Conservation (phyloP, 2,329 filamentous ascomycete genomes). For the Aspergillus neoniger region DNA sequence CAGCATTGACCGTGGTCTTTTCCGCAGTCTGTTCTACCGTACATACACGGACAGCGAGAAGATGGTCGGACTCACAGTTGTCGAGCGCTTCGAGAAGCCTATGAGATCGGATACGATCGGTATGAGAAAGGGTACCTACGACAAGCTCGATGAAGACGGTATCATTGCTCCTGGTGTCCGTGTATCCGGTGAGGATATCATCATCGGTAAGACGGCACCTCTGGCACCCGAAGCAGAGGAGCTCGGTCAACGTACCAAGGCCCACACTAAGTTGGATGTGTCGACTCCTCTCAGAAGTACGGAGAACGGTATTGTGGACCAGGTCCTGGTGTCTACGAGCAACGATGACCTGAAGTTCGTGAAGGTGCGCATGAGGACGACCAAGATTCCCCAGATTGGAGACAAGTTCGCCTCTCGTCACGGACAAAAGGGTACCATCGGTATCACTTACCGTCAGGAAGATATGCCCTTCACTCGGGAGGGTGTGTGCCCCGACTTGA, state of each 20-base stretch:
- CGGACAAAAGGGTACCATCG: slow-evolving; percentile 98
- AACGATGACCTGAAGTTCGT: slow-evolving; percentile 92
- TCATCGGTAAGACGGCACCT: slow-evolving; percentile 97
- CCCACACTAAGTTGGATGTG: slow-evolving; percentile 91
- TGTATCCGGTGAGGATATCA: slow-evolving; percentile 96
- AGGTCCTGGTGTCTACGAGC: slow-evolving; percentile 91
- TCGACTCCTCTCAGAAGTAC: slow-evolving; percentile 93
- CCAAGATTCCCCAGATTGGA: slow-evolving; percentile 96
- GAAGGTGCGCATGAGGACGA: slow-evolving; percentile 95
- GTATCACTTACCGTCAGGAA: slow-evolving; percentile 95
- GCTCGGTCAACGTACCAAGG: slow-evolving; percentile 83
- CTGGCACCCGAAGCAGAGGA: slow-evolving; percentile 92
- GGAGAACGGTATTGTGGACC: slow-evolving; percentile 94
- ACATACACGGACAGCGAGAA: slow-evolving; percentile 98
- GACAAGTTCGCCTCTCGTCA: slow-evolving; percentile 99
- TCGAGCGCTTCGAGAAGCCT: slow-evolving; percentile 95
- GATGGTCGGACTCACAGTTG: slow-evolving; percentile 86
- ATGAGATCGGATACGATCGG: slow-evolving; percentile 83
- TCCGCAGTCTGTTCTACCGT: slow-evolving; percentile 96
- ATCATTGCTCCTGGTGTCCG: slow-evolving; percentile 91
- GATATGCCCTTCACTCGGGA: slow-evolving; percentile 98
- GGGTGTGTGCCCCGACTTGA: slow-evolving; percentile 89
- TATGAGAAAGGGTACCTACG: slow-evolving; percentile 92
- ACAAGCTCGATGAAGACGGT: slow-evolving; percentile 96
- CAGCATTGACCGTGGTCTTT: slow-evolving; percentile 94